Base-by-base conservation (phyloP, 129 eudicot genomes). In the Escallonia herrerae region DNA sequence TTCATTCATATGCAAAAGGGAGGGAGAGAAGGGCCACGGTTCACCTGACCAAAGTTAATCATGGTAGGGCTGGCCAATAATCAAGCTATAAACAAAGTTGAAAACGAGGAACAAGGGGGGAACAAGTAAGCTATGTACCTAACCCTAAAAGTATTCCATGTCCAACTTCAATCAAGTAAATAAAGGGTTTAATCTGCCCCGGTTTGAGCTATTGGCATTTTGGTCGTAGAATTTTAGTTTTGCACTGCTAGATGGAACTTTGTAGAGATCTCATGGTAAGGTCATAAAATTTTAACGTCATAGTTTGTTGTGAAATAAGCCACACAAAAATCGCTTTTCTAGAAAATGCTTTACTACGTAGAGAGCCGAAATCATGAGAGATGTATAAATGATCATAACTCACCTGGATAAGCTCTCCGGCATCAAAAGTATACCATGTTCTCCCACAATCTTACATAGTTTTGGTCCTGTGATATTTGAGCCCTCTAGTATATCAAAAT, bases 321-420 rank as follows among this genome's bases (percentile, higher is more conserved):
- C 9, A 60, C 49, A 12, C 40, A 13, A n/a, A 41, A 12, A 42
- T 22, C 6, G 9, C 39, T 58, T 1, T 46, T 46, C 50, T 5
- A 46, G 10, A 39, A 8, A 40, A n/a, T 5, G 15, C 9, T 9
- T 41, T 42, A 46, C 50, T 6, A 5, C 0, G 5, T 7, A 8
- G 4, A 4, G 11, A 52, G 56, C 5, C 38, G 13, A 7, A 1
- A 12, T 58, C 45, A 15, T 15, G 4, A 47, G 4, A 15, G 11
- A 40, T 49, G 5, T 33, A 42, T 12, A 53, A 53, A 47, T 45
- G 45, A 69, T 22, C 6, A 46, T 14, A 4, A 71, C 74, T 3
- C 63, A 89, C 99, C 95, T 93, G 72, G 78, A 74, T 63, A 86
- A 76, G 67, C 85, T 89, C 71, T 86, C 95, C 2, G 81, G 76